Evolutionary conservation across 208 protist species (phyloP), one percentile per base, ranked within the genome.

Genomic region (Crithidia fasciculata): DNA sequence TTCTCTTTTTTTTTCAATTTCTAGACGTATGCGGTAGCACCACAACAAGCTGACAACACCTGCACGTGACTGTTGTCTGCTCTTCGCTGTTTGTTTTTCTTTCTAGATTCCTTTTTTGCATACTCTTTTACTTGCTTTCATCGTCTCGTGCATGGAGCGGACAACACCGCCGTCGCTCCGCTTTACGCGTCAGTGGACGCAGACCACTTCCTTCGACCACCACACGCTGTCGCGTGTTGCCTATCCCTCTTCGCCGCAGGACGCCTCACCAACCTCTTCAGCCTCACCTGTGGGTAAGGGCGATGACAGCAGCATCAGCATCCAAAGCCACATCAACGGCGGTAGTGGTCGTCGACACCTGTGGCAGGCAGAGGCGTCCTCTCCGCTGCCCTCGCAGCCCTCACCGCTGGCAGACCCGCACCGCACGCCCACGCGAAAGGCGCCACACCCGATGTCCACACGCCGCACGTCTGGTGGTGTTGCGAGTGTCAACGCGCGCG

Each of bases 171-270:
- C 66, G 16, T 15, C 59, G 2, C 66, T 78, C 28, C 68, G 18
- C 39, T 80, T 74, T 49, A 44, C 74, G 37, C 74, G 74, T 8
- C 74, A 80, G 61, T 80, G 74, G 74, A 80, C 74, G 8, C 49
- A 66, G 59, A 47, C 74, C 7, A 69, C 74, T 4, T 16, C 50
- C 4, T 15, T 61, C 2, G 43, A 59, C 18, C 53, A 56, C 10
- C 53, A 49, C 2, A 61, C 52, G 43, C 43, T 61, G 39, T 52
- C 53, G 2, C 9, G 54, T 2, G 65, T 70, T 15, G 13, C 8
- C 15, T 73, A 73, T 57, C 57, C 49, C 2, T 49, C 28, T 28
- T 28, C 40, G 9, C 56, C n/a, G 9, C 45, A 44, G 13, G 15
- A 5, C 13, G 43, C 6, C 36, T 65, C 68, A 18, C 54, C 2